These are phyloP conservation scores for Pouteria campechiana DNA, from an alignment of 179 eudicot genomes.

Conservation along the genomic window DNA sequence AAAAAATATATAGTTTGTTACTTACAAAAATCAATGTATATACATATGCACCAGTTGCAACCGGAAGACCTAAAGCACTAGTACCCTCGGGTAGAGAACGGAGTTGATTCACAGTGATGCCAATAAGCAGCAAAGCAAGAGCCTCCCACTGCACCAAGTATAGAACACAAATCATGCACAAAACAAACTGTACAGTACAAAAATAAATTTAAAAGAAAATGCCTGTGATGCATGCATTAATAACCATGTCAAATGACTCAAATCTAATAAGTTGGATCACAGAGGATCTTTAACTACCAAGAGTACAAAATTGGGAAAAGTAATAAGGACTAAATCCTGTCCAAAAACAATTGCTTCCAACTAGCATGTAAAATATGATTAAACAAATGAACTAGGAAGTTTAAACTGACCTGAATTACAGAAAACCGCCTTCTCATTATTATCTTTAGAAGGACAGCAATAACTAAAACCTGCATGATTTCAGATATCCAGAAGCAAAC, in stretches of 20 bases:
- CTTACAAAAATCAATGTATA: conserved; percentile 90
- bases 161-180: no score
- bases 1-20: conserved; percentile 5
- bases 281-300: no score
- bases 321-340: no score
- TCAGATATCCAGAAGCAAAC: neutral
- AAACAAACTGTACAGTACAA: no score
- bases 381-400: neutral
- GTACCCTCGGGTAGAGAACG: conserved; percentile 72
- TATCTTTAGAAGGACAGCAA: conserved; percentile 76
- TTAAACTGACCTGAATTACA: conserved; percentile 69
- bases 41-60: conserved; percentile 73
- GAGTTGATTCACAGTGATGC: conserved; percentile 86
- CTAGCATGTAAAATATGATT: neutral
- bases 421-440: conserved; percentile 89
- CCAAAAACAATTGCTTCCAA: neutral
- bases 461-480: conserved; percentile 70
- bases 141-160: conserved; percentile 88
- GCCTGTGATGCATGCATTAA: no score
- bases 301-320: no score
- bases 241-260: neutral
- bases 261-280: neutral
- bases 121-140: conserved; percentile 94
- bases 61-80: conserved; percentile 64
- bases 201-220: no score